phyloP scores from a whole-genome alignment of 1,284 basidiomycete genomes.

The Marasmius oreades region DNA sequence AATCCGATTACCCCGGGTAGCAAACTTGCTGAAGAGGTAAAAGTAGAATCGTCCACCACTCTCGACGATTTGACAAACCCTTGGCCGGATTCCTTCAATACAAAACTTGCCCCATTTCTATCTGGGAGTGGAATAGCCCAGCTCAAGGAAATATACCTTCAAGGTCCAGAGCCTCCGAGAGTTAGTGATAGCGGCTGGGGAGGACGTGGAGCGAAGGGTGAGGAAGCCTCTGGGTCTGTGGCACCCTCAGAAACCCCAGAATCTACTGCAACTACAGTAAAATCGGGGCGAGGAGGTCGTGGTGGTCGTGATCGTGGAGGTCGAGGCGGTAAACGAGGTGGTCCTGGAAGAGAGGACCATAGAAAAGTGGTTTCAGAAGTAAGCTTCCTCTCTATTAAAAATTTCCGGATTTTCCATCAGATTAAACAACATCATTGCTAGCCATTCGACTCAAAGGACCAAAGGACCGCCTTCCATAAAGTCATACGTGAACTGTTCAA shows the following conservation, averaged over 20 bases:
- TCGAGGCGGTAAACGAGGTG: conserved; percentile 39
- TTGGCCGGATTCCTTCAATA: conserved; percentile 66
- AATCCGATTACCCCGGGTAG: background rate
- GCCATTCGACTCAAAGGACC: conserved; percentile 81
- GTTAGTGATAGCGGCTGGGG: conserved; percentile 69
- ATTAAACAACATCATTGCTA: conserved; percentile 30
- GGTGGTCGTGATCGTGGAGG: conserved; percentile 44
- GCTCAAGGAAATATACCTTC: conserved; percentile 69
- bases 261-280: conserved; percentile 23
- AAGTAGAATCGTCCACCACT: conserved; percentile 1
- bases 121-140: conserved; percentile 56
- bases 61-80: conserved; percentile 30
- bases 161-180: conserved; percentile 71
- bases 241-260: conserved; percentile 22
- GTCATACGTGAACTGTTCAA: conserved; percentile 77
- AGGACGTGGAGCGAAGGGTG: conserved; percentile 37
- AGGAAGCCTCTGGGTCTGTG: conserved; percentile 26
- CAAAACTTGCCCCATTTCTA: conserved; percentile 57
- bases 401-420: background rate
- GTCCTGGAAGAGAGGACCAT: conserved; percentile 52
- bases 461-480: conserved; percentile 81
- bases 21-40: background rate
- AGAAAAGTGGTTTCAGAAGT: conserved; percentile 81
- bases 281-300: conserved; percentile 28
- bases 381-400: conserved; percentile 29